Conservation (phyloP, 257 asterid genomes). For the Gardenia jasminoides region DNA sequence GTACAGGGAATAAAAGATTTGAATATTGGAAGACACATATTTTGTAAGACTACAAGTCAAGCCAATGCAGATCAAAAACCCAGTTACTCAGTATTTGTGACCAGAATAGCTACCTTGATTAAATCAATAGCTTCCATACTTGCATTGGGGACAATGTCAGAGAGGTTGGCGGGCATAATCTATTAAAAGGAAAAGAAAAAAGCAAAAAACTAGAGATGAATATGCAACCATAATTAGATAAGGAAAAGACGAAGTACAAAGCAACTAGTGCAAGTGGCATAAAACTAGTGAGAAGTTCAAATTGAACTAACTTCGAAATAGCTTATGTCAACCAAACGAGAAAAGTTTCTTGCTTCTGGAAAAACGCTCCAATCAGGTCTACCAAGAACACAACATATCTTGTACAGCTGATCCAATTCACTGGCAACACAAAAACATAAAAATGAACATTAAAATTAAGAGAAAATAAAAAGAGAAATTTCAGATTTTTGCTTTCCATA, state of each 20-base stretch:
- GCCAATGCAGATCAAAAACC: background rate
- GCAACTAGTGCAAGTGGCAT: background rate
- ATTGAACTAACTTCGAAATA: conserved; percentile 53
- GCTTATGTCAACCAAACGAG: conserved; percentile 54
- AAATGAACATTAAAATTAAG: background rate
- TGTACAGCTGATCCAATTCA: conserved; percentile 91
- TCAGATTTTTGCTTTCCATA: background rate
- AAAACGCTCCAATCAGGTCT: conserved; percentile 79
- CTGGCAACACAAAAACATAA: conserved; percentile 40
- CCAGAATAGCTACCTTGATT: conserved; percentile 60
- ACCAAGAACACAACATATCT: conserved; percentile 89
- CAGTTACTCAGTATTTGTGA: background rate
- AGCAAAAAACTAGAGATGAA: conserved; percentile 14
- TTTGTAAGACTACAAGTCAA: background rate
- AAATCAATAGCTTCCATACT: conserved; percentile 84
- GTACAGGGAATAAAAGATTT: conserved; percentile 18
- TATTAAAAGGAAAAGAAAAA: conserved; percentile 32
- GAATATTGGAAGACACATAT: conserved; percentile 10
- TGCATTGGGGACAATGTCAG: conserved; percentile 71
- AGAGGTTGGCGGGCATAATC: conserved; percentile 65
- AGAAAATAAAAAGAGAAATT: background rate
- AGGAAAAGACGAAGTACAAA: background rate
- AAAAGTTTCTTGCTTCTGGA: conserved; percentile 67
- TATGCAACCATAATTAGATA: background rate
- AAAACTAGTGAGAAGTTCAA: conserved; percentile 7